These are phyloP conservation scores for Patellaria atrata DNA, from an alignment of 495 filamentous ascomycete species.

Conservation along the genomic window DNA sequence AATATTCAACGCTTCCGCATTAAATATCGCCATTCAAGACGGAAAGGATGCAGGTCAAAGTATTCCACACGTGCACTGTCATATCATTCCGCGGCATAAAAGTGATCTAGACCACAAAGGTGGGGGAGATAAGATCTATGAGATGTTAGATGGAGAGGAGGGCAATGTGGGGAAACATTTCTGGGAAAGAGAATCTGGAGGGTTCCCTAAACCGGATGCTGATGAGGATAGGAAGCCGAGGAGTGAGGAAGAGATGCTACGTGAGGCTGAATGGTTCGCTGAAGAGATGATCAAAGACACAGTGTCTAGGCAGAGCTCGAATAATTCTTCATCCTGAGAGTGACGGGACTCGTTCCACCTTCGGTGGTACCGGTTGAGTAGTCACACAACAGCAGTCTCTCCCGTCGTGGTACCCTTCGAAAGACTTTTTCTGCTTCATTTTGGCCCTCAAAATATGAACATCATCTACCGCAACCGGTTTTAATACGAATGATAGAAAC, in stretches of 20 bases:
- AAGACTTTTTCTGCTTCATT: no score
- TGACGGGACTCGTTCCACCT: no score
- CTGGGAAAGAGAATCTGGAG: constrained; percentile 32
- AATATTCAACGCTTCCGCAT: constrained; percentile 41
- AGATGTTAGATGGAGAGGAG: constrained; percentile 67
- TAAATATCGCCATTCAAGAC: constrained; percentile 93
- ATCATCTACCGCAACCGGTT: no score
- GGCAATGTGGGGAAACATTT: constrained; percentile 60
- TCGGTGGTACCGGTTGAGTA: no score
- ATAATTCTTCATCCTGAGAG: no score
- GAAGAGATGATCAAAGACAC: constrained; percentile 36
- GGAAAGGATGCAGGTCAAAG: constrained; percentile 77
- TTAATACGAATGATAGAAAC: no score
- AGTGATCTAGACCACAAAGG: constrained; percentile 39
- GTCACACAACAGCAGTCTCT: no score
- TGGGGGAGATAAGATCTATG: constrained; percentile 56
- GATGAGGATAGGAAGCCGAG: constrained; percentile 56
- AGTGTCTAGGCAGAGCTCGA: background rate
- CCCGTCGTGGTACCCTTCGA: no score
- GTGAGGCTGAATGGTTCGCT: constrained; percentile 56
- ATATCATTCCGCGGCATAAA: constrained; percentile 68
- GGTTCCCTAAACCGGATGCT: constrained; percentile 43
- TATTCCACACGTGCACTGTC: constrained; percentile 82
- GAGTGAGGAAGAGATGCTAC: constrained; percentile 59
- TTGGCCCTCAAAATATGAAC: no score